These are phyloP conservation scores for Hygrophila difformis DNA, from an alignment of 257 asterid species.

Conservation along the genomic window DNA sequence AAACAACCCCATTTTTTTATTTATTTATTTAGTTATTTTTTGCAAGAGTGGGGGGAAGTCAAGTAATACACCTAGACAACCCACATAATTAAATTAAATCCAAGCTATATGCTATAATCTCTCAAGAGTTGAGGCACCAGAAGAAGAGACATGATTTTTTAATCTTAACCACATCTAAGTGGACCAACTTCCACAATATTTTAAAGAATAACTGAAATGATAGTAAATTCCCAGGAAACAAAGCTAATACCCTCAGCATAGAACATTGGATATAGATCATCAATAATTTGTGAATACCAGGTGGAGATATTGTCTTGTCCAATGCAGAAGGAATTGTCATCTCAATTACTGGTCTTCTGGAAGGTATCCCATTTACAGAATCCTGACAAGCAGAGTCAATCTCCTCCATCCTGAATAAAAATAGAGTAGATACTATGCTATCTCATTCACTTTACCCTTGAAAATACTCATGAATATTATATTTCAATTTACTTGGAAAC, in stretches of 20 bases:
- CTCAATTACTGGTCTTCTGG: constrained; percentile 84
- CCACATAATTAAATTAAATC: constrained; percentile 1
- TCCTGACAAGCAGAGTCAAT: constrained; percentile 73
- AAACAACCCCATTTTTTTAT: no score
- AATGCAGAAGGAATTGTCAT: constrained; percentile 94
- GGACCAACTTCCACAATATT: background rate
- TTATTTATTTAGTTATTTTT: no score
- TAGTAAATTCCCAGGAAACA: background rate
- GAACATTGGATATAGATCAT: constrained; percentile 8
- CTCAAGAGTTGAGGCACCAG: no score
- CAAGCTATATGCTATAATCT: background rate
- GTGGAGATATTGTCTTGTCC: constrained; percentile 86
- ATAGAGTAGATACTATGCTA: constrained; percentile 12
- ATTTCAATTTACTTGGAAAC: no score
- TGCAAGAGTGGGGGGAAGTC: no score
- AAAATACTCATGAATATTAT: no score
- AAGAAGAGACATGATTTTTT: no score
- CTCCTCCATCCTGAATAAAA: constrained; percentile 65
- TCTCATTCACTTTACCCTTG: no score
- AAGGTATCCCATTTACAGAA: constrained; percentile 67
- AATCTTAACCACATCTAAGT: no score
- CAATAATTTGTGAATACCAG: constrained; percentile 34
- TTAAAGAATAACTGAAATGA: no score
- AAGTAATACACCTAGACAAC: background rate
- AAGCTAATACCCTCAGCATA: background rate